phyloP scores from a whole-genome alignment of 108 stramenopile genomes.

The Pseudonitzschia multiseries region DNA sequence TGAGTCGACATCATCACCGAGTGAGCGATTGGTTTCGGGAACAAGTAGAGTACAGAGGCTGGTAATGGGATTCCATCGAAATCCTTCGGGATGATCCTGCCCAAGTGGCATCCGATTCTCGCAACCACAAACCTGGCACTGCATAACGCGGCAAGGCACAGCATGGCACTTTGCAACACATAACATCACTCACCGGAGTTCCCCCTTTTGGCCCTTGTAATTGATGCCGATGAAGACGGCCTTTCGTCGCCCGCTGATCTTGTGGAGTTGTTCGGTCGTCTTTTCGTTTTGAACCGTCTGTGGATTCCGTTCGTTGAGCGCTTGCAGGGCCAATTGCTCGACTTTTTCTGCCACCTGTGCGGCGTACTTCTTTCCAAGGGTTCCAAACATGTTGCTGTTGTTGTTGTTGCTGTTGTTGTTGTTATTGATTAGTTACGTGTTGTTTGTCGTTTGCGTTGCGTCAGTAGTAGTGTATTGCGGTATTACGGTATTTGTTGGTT shows the following conservation, averaged over 20 bases:
- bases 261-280: constrained; percentile 11
- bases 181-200: constrained; percentile 82
- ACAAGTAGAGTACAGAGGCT: too few species aligned
- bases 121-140: too few species aligned
- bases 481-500: too few species aligned
- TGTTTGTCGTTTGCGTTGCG: too few species aligned
- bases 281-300: neutral
- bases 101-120: too few species aligned
- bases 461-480: neutral
- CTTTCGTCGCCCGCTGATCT: constrained; percentile 43
- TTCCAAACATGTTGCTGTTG: constrained; percentile 14
- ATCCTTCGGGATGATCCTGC: too few species aligned
- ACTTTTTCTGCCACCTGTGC: constrained; percentile 8
- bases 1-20: too few species aligned
- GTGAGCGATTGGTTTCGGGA: too few species aligned
- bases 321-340: constrained; percentile 4
- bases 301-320: neutral
- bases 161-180: too few species aligned
- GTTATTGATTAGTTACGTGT: too few species aligned
- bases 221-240: constrained; percentile 83
- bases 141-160: too few species aligned
- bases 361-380: constrained; percentile 3
- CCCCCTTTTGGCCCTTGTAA: constrained; percentile 73
- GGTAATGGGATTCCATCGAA: too few species aligned
- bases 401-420: neutral